Percentiles rank a stretch among this genome's conserved stretches.
Evolutionary conservation across 1,284 basidiomycete species (phyloP).

Genomic region (Sanghuangporus baumii): DNA sequence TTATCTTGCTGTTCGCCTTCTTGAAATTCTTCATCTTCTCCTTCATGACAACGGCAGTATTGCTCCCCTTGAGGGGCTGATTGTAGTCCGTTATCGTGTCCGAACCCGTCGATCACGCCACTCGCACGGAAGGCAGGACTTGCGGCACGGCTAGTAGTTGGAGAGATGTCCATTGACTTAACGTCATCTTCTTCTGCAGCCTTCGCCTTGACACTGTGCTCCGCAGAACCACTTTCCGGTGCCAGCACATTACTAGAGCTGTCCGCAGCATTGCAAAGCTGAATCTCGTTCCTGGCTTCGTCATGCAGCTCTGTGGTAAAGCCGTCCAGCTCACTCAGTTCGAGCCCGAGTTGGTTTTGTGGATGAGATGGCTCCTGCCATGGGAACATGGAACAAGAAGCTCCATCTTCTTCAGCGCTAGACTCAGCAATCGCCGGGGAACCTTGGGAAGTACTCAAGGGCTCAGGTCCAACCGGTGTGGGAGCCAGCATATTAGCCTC

Average conservation of each 20-base stretch:
- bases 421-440: background rate
- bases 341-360: conserved; percentile 15
- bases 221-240: background rate
- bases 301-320: background rate
- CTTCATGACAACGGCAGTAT: background rate
- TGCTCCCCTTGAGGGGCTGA: background rate
- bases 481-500: background rate
- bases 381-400: background rate
- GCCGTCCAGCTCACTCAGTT: background rate
- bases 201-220: background rate
- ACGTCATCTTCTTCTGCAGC: background rate
- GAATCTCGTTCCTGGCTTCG: background rate
- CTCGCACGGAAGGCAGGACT: conserved; percentile 4
- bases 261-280: background rate
- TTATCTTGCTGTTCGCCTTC: background rate
- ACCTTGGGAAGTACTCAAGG: background rate
- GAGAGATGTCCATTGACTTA: conserved; percentile 15
- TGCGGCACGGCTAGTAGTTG: background rate
- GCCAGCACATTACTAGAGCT: background rate
- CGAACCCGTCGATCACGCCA: background rate
- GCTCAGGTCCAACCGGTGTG: background rate
- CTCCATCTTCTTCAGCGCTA: background rate
- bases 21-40: background rate
- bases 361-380: conserved; percentile 12
- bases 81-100: background rate